A percentile compares a stretch with the other conserved stretches of the same genome.
phyloP scores from a whole-genome alignment of 768 basidiomycete species.

The Boletus reticulatus region DNA sequence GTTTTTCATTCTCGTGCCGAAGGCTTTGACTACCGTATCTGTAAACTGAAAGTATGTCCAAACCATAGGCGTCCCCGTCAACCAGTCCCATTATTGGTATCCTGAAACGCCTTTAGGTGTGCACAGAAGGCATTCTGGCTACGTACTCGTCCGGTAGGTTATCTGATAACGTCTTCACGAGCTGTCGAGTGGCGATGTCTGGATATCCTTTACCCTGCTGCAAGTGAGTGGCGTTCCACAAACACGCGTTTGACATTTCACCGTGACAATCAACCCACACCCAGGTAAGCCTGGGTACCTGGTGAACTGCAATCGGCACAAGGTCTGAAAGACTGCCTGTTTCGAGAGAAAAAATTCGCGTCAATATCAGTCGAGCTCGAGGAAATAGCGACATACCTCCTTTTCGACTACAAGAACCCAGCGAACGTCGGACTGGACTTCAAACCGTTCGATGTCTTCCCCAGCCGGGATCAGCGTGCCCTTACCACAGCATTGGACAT shows the following conservation, averaged over 20 bases:
- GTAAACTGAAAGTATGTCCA: conserved; percentile 90
- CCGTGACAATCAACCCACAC: conserved; percentile 76
- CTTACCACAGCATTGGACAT: conserved; percentile 36
- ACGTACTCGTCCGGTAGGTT: conserved; percentile 59
- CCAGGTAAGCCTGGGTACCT: conserved; percentile 51
- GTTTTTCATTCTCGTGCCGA: conserved; percentile 64
- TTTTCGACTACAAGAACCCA: conserved; percentile 95
- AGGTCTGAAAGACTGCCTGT: conserved; percentile 92
- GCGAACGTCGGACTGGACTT: conserved; percentile 48
- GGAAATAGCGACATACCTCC: conserved; percentile 53
- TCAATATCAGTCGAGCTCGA: not conserved
- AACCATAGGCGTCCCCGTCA: conserved; percentile 88
- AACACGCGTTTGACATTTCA: conserved; percentile 23
- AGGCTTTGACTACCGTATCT: conserved; percentile 73
- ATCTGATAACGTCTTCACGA: conserved; percentile 71
- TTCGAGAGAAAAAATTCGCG: not conserved
- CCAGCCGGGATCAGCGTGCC: conserved; percentile 73
- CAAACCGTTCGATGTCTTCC: conserved; percentile 66
- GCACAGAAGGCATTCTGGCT: not conserved
- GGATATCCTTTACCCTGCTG: conserved; percentile 95
- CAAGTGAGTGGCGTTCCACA: conserved; percentile 3
- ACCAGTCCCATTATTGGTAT: conserved; percentile 78
- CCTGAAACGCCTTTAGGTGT: conserved; percentile 38
- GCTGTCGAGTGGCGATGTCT: conserved; percentile 85
- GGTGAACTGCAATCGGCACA: conserved; percentile 59